Conservation (phyloP, 139 green algal genomes). For the Chlamydomonas sp. region DNA sequence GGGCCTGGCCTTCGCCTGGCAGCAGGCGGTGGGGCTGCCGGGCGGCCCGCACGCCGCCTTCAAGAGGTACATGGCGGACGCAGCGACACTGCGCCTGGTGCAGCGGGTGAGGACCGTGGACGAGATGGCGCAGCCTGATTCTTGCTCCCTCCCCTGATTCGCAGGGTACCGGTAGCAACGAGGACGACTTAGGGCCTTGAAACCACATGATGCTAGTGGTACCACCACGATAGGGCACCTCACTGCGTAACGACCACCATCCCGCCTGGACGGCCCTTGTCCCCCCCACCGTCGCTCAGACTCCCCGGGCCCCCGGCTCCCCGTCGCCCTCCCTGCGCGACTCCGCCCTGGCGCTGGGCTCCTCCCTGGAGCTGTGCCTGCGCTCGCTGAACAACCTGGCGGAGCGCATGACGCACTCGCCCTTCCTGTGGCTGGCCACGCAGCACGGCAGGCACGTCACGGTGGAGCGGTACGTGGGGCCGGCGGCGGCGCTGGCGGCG, state of each 20-base stretch:
- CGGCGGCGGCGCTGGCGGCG: slow-evolving; percentile 61
- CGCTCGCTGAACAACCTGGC: slow-evolving; percentile 81
- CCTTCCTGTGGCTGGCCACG: slow-evolving; percentile 76
- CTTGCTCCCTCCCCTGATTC: not conserved
- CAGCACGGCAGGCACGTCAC: slow-evolving; percentile 62
- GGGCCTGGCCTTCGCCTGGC: slow-evolving; percentile 52
- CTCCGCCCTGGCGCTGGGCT: not conserved
- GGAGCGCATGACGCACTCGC: slow-evolving; percentile 88
- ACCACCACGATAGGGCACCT: not conserved
- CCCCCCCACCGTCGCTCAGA: not conserved
- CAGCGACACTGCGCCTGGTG: slow-evolving; percentile 59
- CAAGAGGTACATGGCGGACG: slow-evolving; percentile 69
- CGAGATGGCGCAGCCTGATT: not conserved
- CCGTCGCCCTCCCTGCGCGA: not conserved
- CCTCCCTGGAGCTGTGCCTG: slow-evolving; percentile 56
- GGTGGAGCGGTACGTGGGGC: slow-evolving; percentile 78
- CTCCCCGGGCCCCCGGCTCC: not conserved
- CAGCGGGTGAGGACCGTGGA: not conserved
- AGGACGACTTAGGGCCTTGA: no score
- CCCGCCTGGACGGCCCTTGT: not conserved
- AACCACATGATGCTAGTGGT: no score
- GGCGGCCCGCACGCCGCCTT: slow-evolving; percentile 72
- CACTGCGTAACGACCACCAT: no score
- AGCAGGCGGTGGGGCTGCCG: slow-evolving; percentile 60
- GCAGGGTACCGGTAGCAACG: no score